These are phyloP conservation scores for Spencermartinsiella europaea DNA, from an alignment of 805 yeast species.

Conservation along the genomic window DNA sequence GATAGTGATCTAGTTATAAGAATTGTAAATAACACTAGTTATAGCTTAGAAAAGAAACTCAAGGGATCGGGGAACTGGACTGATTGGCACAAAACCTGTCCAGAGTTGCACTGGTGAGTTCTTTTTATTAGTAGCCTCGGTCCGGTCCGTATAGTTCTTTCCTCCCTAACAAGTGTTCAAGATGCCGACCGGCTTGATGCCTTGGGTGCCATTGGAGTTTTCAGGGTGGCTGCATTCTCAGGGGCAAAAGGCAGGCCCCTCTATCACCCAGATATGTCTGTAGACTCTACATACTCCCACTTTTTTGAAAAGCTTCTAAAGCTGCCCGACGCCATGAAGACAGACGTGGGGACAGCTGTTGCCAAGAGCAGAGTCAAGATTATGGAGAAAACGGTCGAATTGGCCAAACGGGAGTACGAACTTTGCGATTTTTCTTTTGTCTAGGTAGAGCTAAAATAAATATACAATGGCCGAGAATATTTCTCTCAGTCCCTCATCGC, in stretches of 20 bases:
- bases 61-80: conserved; percentile 24
- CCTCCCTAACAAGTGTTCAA: conserved; percentile 22
- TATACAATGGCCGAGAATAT: background rate
- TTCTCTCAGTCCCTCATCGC: no score
- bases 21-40: conserved; percentile 27
- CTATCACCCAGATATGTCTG: conserved; percentile 16
- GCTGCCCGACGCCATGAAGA: conserved; percentile 27
- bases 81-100: conserved; percentile 29
- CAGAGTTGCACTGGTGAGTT: conserved; percentile 29
- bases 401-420: conserved; percentile 15
- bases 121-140: conserved; percentile 1
- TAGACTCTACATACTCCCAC: conserved; percentile 27
- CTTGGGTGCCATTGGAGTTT: conserved; percentile 34
- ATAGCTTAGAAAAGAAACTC: conserved; percentile 24
- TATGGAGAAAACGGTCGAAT: conserved; percentile 20
- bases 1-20: conserved; percentile 18
- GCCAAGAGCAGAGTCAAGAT: conserved; percentile 24
- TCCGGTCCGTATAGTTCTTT: background rate
- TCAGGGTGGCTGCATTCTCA: conserved; percentile 33
- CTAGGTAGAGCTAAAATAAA: no score
- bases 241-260: conserved; percentile 27
- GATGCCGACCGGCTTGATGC: conserved; percentile 41
- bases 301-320: conserved; percentile 31
- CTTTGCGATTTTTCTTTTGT: conserved; percentile 2
- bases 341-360: conserved; percentile 19